Base-by-base conservation (phyloP, 805 yeast species). In the Metschnikowia shivogae region DNA sequence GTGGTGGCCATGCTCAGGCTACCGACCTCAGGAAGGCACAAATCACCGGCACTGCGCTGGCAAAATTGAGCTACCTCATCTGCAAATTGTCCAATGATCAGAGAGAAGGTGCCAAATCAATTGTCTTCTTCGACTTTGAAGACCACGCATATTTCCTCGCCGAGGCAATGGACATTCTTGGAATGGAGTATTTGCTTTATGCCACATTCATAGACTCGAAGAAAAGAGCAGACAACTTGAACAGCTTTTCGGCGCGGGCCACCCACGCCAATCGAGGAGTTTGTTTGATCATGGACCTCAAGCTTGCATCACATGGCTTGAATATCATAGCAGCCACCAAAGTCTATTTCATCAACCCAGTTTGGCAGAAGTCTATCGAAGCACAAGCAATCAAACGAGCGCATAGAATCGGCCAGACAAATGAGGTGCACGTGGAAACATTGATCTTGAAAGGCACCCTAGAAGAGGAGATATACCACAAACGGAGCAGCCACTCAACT, bases 301-400 rank as follows among this genome's bases (percentile, higher is more conserved):
- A 76, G 50, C 57, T 84, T 41, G 86, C 89, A 0, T 70, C 89
- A 0, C 87, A 82, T 63, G 89, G 89, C 0, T 59, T 84, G 35
- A 82, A 86, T 0, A 81, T 84, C 6, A 76, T 80, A 14, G 72
- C 82, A 0, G 89, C 89, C 3, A 81, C 88, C 0, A 68, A 80
- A 43, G 86, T 84, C 1, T 84, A 81, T 55, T 82, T 84, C 57
- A 67, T 83, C n/a, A 81, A 76, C 52, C 89, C 89, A 1, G 82
- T 84, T 1, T 84, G 89, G 89, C 78, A 74, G 50, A 70, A 80
- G 45, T 74, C 85, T 0, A 68, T 79, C 14, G 89, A 84, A 57
- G 89, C 89, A 0, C 89, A 84, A 55, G 89, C 89, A 0, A 81
- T 84, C 39, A 82, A 84, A 52, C 75, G 90, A 65, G 84, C 89